These are phyloP conservation scores for Deinandra increscens DNA, from an alignment of 129 eudicot genomes.

Conservation along the genomic window DNA sequence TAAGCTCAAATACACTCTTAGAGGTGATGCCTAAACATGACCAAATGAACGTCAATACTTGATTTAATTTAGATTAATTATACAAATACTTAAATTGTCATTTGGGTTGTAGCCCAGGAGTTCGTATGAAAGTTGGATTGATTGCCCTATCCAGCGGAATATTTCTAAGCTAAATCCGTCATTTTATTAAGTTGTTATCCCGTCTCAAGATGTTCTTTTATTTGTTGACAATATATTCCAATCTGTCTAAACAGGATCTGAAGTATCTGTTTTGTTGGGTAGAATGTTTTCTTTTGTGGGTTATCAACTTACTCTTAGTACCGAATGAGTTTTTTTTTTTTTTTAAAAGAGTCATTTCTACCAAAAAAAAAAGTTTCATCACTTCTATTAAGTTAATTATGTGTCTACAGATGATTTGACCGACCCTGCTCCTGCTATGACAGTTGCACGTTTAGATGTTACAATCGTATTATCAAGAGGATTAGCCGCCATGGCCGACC, in stretches of 20 bases:
- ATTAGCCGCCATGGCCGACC: background rate
- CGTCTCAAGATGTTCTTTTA: too few relatives aligned
- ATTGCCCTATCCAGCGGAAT: too few relatives aligned
- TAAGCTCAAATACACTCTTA: too few relatives aligned
- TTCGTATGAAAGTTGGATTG: too few relatives aligned
- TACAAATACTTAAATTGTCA: too few relatives aligned
- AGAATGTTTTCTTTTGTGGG: background rate
- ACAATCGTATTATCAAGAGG: background rate
- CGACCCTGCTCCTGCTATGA: background rate
- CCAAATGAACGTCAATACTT: too few relatives aligned
- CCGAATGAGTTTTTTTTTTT: background rate
- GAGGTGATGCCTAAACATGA: too few relatives aligned
- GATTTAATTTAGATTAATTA: too few relatives aligned
- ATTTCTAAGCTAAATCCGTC: too few relatives aligned
- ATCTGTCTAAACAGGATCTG: background rate
- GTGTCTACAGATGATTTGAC: background rate
- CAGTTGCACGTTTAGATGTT: background rate
- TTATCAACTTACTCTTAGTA: conserved; percentile 17
- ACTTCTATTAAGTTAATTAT: background rate
- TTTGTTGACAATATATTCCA: background rate
- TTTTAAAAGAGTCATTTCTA: background rate
- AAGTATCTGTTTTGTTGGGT: background rate
- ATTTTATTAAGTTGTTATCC: too few relatives aligned
- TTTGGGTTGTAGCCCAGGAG: too few relatives aligned
- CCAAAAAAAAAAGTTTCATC: background rate